A percentile compares a stretch with the other conserved stretches of the same genome.
Conservation (phyloP, 2,329 filamentous ascomycete genomes). For the Pseudopyrenochaeta lycopersici region DNA sequence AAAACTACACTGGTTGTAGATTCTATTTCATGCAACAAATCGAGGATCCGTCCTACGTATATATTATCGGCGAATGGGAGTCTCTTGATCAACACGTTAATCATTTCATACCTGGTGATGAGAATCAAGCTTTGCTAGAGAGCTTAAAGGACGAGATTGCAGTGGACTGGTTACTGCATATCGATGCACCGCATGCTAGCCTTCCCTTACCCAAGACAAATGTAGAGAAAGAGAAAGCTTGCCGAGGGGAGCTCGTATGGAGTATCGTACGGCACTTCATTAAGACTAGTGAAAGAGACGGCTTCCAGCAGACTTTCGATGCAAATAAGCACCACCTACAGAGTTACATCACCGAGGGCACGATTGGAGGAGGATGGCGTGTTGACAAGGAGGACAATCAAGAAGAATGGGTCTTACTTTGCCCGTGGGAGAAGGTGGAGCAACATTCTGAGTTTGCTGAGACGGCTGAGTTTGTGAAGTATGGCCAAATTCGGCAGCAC, state of each 20-base stretch:
- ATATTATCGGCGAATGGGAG: conserved; percentile 58
- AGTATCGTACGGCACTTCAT: conserved; percentile 49
- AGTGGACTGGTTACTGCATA: conserved; percentile 56
- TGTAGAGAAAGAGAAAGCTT: conserved; percentile 1
- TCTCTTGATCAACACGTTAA: conserved; percentile 53
- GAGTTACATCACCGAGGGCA: conserved; percentile 35
- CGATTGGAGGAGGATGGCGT: conserved; percentile 50
- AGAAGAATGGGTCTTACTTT: conserved; percentile 56
- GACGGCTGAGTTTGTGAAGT: conserved; percentile 43
- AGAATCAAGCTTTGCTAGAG: conserved; percentile 53
- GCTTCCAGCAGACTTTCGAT: conserved; percentile 40
- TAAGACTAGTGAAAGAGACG: conserved; percentile 21
- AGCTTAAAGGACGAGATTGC: conserved; percentile 48
- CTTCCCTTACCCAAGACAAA: conserved; percentile 35
- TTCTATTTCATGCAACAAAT: conserved; percentile 54
- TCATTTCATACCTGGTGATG: conserved; percentile 53
- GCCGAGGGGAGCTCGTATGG: conserved; percentile 22
- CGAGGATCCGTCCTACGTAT: conserved; percentile 54
- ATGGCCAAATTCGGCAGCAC: conserved; percentile 24
- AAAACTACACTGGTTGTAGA: conserved; percentile 45
- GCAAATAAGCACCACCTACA: conserved; percentile 35
- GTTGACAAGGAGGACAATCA: conserved; percentile 46
- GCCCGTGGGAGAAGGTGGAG: conserved; percentile 49
- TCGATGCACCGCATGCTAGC: conserved; percentile 48
- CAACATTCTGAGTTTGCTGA: conserved; percentile 48